phyloP scores from a whole-genome alignment of 805 yeast species.

The Cyberlindnera sargentensis region DNA sequence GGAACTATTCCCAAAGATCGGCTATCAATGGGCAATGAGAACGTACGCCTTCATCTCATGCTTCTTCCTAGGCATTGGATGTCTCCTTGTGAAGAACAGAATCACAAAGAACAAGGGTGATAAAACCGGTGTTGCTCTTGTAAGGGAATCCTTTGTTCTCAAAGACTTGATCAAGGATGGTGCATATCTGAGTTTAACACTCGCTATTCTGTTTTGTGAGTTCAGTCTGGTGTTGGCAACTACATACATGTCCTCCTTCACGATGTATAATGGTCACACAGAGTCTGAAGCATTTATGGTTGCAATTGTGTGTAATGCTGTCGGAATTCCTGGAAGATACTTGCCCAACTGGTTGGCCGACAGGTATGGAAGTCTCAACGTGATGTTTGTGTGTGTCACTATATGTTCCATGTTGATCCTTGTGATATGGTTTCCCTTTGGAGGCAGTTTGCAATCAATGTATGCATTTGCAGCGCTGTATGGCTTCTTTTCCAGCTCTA shows the following conservation, averaged over 20 bases:
- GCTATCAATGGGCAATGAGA: conserved; percentile 47
- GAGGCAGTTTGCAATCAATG: conserved; percentile 33
- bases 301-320: conserved; percentile 35
- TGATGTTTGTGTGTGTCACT: conserved; percentile 29
- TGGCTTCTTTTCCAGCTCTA: conserved; percentile 57
- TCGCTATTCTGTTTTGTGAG: conserved; percentile 9
- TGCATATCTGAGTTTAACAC: conserved; percentile 39
- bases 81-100: conserved; percentile 32
- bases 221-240: conserved; percentile 33
- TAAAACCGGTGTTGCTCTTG: background rate
- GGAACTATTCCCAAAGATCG: conserved; percentile 30
- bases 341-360: conserved; percentile 37
- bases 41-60: conserved; percentile 35
- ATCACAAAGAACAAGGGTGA: conserved; percentile 11
- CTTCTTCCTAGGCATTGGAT: conserved; percentile 21
- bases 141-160: conserved; percentile 7
- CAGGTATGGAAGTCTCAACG: conserved; percentile 31
- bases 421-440: conserved; percentile 64
- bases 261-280: conserved; percentile 37
- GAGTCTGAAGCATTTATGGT: conserved; percentile 35
- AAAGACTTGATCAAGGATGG: conserved; percentile 11
- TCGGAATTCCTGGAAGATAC: conserved; percentile 38
- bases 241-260: conserved; percentile 46
- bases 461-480: conserved; percentile 46
- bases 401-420: conserved; percentile 42